Base-by-base conservation (phyloP, 495 filamentous ascomycete species). In the Xylaria flabelliformis region DNA sequence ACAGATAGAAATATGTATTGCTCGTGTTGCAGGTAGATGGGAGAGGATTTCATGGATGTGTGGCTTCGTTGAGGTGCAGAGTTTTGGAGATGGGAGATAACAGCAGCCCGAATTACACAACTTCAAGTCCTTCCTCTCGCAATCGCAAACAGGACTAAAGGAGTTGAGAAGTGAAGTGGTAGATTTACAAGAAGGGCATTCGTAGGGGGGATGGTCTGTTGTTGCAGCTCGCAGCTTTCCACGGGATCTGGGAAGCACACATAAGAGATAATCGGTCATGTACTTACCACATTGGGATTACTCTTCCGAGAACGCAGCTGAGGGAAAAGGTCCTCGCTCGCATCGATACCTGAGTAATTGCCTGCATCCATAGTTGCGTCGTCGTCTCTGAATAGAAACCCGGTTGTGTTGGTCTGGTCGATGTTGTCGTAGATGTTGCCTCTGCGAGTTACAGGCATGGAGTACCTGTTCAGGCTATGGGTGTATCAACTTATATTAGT, bases 311-410 rank as follows among this genome's bases (percentile, higher is more conserved):
- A 90, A 63, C 90, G 89, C 24, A 97, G 83, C 64, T 93, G 91
- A 39, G 95, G 93, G 80, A 97, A 99, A 72, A 90, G 90, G 78
- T 95, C 91, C 79, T 95, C 92, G 63, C 89, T 87, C 61, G 90
- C 87, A 56, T 91, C 92, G 85, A 96, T 89, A 74, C 89, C 86
- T 55, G 94, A 91, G 63, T 87, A 89, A 75, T 89, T 94, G 72
- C 89, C 87, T 51, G 82, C 75, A 39, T 78, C 78, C 66, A 79
- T 79, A 32, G 86, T 85, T 36, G 90, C 86, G 36, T 94, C 92
- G 74, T 97, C 94, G 77, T 91, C 91, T 44, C 91, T 91, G 75
- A 97, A 97, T 10, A 97, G 84, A 77, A 94, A 97, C 55, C 91
- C 90, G 17, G 93, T 86, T 8, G 92, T 94, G 77, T 96, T 93